A percentile compares a stretch with the other conserved stretches of the same genome.
These are phyloP conservation scores for Dimocarpus longan DNA, from an alignment of 345 rosid species.

Conservation along the genomic window DNA sequence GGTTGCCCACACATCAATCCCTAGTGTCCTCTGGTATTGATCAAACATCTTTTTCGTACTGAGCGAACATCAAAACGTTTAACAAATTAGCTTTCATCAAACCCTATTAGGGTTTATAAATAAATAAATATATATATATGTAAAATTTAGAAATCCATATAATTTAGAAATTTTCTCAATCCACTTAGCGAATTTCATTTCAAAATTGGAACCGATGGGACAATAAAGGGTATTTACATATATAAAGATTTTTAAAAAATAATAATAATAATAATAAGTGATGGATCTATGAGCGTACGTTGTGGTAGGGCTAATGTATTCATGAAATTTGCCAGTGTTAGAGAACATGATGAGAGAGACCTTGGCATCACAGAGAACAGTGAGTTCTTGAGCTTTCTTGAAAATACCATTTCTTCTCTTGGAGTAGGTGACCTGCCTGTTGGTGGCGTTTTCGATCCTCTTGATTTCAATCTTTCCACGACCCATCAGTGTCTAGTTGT, in stretches of 20 bases:
- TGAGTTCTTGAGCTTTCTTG: slow-evolving; percentile 71
- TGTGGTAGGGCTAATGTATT: slow-evolving; percentile 50
- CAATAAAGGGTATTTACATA: too few relatives aligned
- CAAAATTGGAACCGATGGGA: too few relatives aligned
- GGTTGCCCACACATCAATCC: slow-evolving; percentile 58
- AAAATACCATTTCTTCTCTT: slow-evolving; percentile 59
- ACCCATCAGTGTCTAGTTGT: slow-evolving; percentile 38
- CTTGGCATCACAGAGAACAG: slow-evolving; percentile 70
- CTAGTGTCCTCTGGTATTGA: slow-evolving; percentile 47
- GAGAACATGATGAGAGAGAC: slow-evolving; percentile 67
- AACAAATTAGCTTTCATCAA: background rate
- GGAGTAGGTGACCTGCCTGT: slow-evolving; percentile 69
- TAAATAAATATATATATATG: too few relatives aligned
- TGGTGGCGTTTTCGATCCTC: slow-evolving; percentile 64
- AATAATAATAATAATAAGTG: background rate
- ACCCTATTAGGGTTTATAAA: background rate
- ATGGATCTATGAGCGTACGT: slow-evolving; percentile 33
- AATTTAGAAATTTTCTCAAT: too few relatives aligned
- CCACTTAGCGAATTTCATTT: too few relatives aligned
- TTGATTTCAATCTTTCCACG: slow-evolving; percentile 67
- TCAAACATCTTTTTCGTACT: slow-evolving; percentile 53
- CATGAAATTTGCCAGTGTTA: slow-evolving; percentile 44
- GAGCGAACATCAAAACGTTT: background rate
- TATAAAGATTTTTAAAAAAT: background rate
- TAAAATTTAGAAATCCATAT: too few relatives aligned